These are phyloP conservation scores for Trichosporon sp. DNA, from an alignment of 1,284 basidiomycete species.

Conservation along the genomic window DNA sequence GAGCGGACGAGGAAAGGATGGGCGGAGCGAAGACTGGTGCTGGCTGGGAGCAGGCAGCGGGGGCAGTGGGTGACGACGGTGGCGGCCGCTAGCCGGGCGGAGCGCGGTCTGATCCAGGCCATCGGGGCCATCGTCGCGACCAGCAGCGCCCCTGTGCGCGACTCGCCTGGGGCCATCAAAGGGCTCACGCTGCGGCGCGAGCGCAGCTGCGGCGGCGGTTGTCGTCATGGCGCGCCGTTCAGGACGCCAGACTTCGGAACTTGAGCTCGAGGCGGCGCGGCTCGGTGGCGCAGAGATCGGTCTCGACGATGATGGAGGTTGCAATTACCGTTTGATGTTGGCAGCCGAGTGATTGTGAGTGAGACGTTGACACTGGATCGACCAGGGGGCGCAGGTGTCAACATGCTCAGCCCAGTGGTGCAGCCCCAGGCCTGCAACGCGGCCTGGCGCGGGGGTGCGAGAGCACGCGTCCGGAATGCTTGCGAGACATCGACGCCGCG, in stretches of 20 bases:
- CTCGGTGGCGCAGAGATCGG: not conserved
- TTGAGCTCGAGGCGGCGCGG: not conserved
- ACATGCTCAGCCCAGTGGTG: not conserved
- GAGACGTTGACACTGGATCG: not conserved
- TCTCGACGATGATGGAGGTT: not conserved
- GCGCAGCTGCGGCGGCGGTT: not conserved
- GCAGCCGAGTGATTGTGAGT: not conserved
- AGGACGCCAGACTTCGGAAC: not conserved
- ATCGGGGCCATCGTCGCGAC: not conserved
- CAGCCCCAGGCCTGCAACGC: not conserved
- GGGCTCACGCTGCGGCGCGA: not conserved
- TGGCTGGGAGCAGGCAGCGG: not conserved
- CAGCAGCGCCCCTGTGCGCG: not conserved
- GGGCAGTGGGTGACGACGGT: not conserved
- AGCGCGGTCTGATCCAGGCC: not conserved
- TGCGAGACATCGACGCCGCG: not conserved
- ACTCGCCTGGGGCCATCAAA: not conserved
- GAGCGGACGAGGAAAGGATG: not conserved
- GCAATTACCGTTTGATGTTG: not conserved
- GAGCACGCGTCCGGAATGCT: not conserved
- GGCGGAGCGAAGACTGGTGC: too few relatives aligned
- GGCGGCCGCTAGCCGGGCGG: not conserved
- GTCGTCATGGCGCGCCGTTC: not conserved
- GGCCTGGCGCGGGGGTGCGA: not conserved
- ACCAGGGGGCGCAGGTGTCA: not conserved